A percentile compares a stretch with the other conserved stretches of the same genome.
These are phyloP conservation scores for Skeletonema costatum DNA, from an alignment of 108 stramenopile genomes.

Conservation along the genomic window DNA sequence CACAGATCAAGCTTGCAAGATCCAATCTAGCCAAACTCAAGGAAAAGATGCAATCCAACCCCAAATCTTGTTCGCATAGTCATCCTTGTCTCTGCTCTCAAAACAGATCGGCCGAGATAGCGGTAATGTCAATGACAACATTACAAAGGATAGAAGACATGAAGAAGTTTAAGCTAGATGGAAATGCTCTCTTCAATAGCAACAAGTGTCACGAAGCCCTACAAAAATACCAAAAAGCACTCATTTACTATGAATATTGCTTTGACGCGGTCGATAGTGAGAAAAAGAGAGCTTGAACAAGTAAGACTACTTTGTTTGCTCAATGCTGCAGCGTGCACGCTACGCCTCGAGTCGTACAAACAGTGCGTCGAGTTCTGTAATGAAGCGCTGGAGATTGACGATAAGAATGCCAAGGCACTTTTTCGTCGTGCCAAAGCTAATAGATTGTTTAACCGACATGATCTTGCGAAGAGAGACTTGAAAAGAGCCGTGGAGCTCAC, in stretches of 20 bases:
- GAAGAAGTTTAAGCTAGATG: constrained; percentile 14
- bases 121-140: constrained; percentile 20
- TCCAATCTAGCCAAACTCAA: not conserved
- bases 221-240: constrained; percentile 8
- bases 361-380: constrained; percentile 15
- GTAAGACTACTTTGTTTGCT: constrained; percentile 16
- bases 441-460: constrained; percentile 10
- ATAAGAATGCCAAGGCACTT: constrained; percentile 1
- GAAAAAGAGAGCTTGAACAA: not conserved
- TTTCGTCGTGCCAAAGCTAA: constrained; percentile 19
- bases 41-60: constrained; percentile 4
- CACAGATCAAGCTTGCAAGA: constrained; percentile 2
- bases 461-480: constrained; percentile 8
- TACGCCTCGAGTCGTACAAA: constrained; percentile 8
- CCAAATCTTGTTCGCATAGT: constrained; percentile 4
- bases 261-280: constrained; percentile 12
- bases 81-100: constrained; percentile 9
- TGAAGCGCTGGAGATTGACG: constrained; percentile 18
- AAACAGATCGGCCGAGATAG: constrained; percentile 19
- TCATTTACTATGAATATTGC: constrained; percentile 32
- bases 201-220: constrained; percentile 14
- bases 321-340: constrained; percentile 20
- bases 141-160: constrained; percentile 12
- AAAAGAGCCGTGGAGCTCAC: not conserved
- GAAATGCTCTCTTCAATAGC: constrained; percentile 10